Evolutionary conservation across 768 basidiomycete genomes (phyloP).

Genomic region (Amanita fuliginea): DNA sequence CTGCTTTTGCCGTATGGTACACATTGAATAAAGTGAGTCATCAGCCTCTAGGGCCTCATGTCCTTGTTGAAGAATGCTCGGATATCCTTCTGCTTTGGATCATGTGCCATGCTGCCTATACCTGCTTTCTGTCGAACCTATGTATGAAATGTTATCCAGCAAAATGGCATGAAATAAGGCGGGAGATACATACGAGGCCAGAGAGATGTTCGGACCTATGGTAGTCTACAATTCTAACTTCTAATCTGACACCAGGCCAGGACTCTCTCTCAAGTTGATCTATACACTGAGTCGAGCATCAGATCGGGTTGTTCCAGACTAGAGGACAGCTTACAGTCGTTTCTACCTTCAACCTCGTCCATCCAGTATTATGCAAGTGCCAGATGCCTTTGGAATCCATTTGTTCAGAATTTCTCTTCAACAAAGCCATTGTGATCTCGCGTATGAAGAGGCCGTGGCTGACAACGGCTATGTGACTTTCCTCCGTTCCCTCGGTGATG

Average conservation of each 20-base stretch:
- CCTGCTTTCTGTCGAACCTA: constrained; percentile 62
- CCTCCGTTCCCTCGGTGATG: constrained; percentile 22
- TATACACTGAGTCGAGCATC: not conserved
- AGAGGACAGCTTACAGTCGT: constrained; percentile 17
- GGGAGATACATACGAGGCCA: constrained; percentile 35
- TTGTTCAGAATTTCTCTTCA: constrained; percentile 22
- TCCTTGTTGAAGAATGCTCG: constrained; percentile 56
- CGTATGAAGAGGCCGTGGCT: constrained; percentile 69
- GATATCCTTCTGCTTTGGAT: constrained; percentile 68
- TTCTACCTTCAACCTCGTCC: constrained; percentile 44
- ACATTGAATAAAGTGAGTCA: constrained; percentile 11
- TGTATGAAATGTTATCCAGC: not conserved
- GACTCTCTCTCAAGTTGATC: not conserved
- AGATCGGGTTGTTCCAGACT: not conserved
- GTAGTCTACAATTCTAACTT: constrained; percentile 36
- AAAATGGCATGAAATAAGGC: not conserved
- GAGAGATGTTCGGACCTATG: constrained; percentile 47
- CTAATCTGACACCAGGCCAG: constrained; percentile 13
- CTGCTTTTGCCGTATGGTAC: constrained; percentile 56
- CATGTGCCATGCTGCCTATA: constrained; percentile 58
- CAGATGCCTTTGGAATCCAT: constrained; percentile 21
- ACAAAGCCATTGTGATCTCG: constrained; percentile 43
- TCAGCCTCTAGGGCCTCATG: not conserved
- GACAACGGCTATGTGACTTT: constrained; percentile 49
- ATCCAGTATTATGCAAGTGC: constrained; percentile 60